Conservation (phyloP, 202 grass and related monocot species). For the Brachypodium distachyon region DNA sequence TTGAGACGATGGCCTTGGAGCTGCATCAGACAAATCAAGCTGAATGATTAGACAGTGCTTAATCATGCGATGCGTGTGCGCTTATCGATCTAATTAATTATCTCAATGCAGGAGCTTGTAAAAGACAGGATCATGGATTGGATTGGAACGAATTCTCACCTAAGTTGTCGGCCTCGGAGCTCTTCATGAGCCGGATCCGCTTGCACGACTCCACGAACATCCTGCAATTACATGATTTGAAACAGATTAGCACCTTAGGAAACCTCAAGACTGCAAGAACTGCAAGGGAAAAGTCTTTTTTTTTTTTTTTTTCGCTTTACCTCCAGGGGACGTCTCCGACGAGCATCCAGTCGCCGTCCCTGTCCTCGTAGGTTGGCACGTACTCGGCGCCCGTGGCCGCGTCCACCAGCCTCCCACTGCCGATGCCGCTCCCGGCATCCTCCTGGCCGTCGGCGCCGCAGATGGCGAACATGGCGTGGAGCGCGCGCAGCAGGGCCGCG, state of each 20-base stretch:
- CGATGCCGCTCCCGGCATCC: constrained; percentile 26
- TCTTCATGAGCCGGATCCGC: constrained; percentile 86
- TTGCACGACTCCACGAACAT: constrained; percentile 98
- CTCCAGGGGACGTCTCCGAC: constrained; percentile 97
- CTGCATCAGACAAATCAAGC: constrained; percentile 13
- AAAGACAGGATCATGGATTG: background rate
- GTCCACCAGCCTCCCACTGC: constrained; percentile 48
- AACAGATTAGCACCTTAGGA: background rate
- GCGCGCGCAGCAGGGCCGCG: constrained; percentile 53
- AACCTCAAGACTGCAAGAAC: background rate
- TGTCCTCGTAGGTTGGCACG: constrained; percentile 94
- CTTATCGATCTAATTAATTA: background rate
- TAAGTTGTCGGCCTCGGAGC: constrained; percentile 60
- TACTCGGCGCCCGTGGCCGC: constrained; percentile 72
- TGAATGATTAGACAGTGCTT: constrained; percentile 6
- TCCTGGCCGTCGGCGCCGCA: constrained; percentile 49
- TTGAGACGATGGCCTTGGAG: constrained; percentile 42
- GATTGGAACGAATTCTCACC: too few species aligned
- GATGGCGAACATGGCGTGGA: constrained; percentile 74
- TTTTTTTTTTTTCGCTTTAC: too few species aligned
- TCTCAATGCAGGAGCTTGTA: background rate
- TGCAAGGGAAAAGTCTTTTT: too few species aligned
- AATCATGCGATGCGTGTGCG: background rate
- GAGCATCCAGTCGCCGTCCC: constrained; percentile 99
- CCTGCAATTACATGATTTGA: constrained; percentile 26